A percentile compares a stretch with the other conserved stretches of the same genome.
Evolutionary conservation across 2,329 filamentous ascomycete genomes (phyloP).

Genomic region (Botrytis pseudocinerea): DNA sequence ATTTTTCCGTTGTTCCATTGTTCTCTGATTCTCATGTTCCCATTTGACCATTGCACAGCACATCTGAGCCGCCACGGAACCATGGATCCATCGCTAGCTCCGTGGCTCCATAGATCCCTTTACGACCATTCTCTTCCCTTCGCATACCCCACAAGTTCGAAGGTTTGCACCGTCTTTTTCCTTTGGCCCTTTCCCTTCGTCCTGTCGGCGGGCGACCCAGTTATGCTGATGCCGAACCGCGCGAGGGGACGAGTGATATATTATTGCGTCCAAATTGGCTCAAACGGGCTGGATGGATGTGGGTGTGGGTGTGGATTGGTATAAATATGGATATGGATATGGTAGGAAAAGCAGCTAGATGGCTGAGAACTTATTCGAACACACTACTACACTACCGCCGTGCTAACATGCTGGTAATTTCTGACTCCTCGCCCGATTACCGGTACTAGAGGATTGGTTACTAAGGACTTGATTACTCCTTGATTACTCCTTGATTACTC

Average conservation of each 20-base stretch:
- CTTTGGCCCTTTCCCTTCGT: background rate
- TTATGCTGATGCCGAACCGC: slow-evolving; percentile 16
- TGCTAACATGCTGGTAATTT: background rate
- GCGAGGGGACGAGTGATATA: background rate
- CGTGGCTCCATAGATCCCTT: background rate
- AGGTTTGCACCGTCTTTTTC: background rate
- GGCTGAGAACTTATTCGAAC: background rate
- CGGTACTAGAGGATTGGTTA: background rate
- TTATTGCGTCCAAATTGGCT: background rate
- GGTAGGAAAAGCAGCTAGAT: background rate
- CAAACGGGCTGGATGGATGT: background rate
- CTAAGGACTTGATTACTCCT: background rate
- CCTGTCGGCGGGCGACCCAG: background rate
- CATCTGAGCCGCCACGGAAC: slow-evolving; percentile 7
- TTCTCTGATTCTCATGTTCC: no score
- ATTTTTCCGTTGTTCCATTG: no score
- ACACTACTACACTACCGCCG: background rate
- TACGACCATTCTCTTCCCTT: background rate
- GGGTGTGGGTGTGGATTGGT: no score
- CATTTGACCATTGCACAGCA: background rate
- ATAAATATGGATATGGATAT: background rate
- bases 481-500: background rate
- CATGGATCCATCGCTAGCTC: background rate
- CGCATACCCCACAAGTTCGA: slow-evolving; percentile 36
- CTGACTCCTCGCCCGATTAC: background rate